Percentiles rank a stretch among this genome's conserved stretches.
Evolutionary conservation across 257 asterid species (phyloP).

Genomic region (Jacaranda mimosifolia): DNA sequence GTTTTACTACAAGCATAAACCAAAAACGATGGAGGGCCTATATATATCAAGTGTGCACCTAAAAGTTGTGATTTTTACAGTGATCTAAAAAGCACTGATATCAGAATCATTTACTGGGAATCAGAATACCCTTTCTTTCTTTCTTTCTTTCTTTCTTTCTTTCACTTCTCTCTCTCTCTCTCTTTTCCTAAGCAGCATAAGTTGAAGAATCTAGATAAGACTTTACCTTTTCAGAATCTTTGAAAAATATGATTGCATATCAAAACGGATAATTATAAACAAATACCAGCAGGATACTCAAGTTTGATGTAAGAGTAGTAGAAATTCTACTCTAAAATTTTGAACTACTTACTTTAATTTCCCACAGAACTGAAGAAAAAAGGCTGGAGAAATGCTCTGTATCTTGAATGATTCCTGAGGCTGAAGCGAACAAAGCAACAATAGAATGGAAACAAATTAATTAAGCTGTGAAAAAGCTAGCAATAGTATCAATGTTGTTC

Average conservation of each 20-base stretch:
- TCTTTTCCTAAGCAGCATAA: slow-evolving; percentile 31
- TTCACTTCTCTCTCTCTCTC: not conserved
- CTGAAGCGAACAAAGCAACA: not conserved
- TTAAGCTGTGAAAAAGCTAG: slow-evolving; percentile 25
- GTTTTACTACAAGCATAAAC: too few relatives aligned
- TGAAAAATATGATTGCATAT: slow-evolving; percentile 28
- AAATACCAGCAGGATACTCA: slow-evolving; percentile 35
- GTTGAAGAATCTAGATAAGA: slow-evolving; percentile 47
- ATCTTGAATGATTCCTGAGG: slow-evolving; percentile 31
- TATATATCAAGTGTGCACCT: not conserved
- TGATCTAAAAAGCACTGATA: slow-evolving; percentile 35
- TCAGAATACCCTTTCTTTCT: slow-evolving; percentile 48
- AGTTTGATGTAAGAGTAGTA: not conserved
- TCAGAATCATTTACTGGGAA: slow-evolving; percentile 49
- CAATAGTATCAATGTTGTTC: slow-evolving; percentile 8
- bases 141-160: not conserved
- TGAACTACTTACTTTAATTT: slow-evolving; percentile 8
- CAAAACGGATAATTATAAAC: slow-evolving; percentile 8
- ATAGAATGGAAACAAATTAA: not conserved
- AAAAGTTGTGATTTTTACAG: slow-evolving; percentile 31
- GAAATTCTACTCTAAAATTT: not conserved
- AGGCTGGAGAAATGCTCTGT: slow-evolving; percentile 10
- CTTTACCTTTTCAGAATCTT: slow-evolving; percentile 44
- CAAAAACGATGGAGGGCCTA: not conserved
- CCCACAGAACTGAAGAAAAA: not conserved